phyloP scores from a whole-genome alignment of 306 rosid genomes.

The Trifolium dubium region DNA sequence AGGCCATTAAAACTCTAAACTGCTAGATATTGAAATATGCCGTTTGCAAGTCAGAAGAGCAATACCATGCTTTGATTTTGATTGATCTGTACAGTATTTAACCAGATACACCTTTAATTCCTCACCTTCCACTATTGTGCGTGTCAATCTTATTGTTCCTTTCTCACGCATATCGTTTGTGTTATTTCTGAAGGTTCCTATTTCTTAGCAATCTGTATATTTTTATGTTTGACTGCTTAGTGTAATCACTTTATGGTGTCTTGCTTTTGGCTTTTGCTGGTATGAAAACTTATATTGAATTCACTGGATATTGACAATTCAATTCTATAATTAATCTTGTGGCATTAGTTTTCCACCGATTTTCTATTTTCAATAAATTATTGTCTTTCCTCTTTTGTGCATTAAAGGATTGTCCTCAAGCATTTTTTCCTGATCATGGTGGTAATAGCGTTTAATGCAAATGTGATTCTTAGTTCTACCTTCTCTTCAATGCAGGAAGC shows the following conservation, averaged over 20 bases:
- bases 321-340: conserved; percentile 11
- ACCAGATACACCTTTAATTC: conserved; percentile 18
- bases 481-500: conserved; percentile 77
- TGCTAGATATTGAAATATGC: conserved; percentile 13
- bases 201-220: neutral
- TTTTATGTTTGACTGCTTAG: conserved; percentile 4
- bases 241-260: conserved; percentile 18
- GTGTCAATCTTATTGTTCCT: neutral
- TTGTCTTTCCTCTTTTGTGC: neutral
- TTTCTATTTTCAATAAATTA: conserved; percentile 6
- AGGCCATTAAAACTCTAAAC: conserved; percentile 22
- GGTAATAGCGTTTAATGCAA: conserved; percentile 1
- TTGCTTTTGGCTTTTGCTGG: conserved; percentile 17
- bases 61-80: neutral
- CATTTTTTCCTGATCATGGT: conserved; percentile 2
- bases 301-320: conserved; percentile 17
- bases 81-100: conserved; percentile 21
- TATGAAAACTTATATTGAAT: conserved; percentile 10
- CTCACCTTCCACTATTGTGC: neutral
- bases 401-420: neutral
- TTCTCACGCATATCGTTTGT: neutral
- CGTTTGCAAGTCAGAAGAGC: neutral
- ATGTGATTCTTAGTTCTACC: conserved; percentile 39
- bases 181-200: conserved; percentile 1
- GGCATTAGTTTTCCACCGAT: neutral